Percentiles rank a stretch among this genome's conserved stretches.
These are phyloP conservation scores for Ajuga reptans DNA, from an alignment of 305 asterid genomes.

Conservation along the genomic window DNA sequence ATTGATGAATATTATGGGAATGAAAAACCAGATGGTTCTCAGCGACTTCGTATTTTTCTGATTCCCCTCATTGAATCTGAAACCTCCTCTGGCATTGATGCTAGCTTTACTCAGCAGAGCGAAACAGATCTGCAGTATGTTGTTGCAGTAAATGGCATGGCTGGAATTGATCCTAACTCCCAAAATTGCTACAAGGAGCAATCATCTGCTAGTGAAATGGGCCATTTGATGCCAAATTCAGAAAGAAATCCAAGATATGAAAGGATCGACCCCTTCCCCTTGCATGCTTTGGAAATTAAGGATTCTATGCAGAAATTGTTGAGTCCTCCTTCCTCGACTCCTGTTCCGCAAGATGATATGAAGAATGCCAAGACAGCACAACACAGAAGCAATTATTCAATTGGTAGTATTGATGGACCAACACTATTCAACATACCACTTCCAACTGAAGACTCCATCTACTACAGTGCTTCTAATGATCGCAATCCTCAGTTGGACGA, in stretches of 20 bases:
- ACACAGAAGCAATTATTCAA: conserved; percentile 24
- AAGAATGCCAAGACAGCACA: conserved; percentile 22
- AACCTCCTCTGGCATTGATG: conserved; percentile 29
- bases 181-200: conserved; percentile 28
- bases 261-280: conserved; percentile 26
- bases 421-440: conserved; percentile 22
- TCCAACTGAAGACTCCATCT: conserved; percentile 30
- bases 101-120: conserved; percentile 32
- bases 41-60: conserved; percentile 53
- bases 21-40: conserved; percentile 44
- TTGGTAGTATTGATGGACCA: conserved; percentile 33
- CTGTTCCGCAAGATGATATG: conserved; percentile 30
- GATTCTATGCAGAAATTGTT: conserved; percentile 30
- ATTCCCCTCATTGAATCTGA: conserved; percentile 53
- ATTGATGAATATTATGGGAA: conserved; percentile 51
- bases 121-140: conserved; percentile 52
- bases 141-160: conserved; percentile 58
- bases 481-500: conserved; percentile 27
- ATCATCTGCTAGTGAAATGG: conserved; percentile 29
- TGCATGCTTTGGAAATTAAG: conserved; percentile 31
- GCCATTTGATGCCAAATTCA: conserved; percentile 30
- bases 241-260: conserved; percentile 31
- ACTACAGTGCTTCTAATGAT: conserved; percentile 23
- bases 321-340: conserved; percentile 29
- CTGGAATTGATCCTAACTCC: conserved; percentile 35